Percentiles rank a stretch among this genome's conserved stretches.
Conservation (phyloP, 306 rosid genomes). For the Acacia acuminata region DNA sequence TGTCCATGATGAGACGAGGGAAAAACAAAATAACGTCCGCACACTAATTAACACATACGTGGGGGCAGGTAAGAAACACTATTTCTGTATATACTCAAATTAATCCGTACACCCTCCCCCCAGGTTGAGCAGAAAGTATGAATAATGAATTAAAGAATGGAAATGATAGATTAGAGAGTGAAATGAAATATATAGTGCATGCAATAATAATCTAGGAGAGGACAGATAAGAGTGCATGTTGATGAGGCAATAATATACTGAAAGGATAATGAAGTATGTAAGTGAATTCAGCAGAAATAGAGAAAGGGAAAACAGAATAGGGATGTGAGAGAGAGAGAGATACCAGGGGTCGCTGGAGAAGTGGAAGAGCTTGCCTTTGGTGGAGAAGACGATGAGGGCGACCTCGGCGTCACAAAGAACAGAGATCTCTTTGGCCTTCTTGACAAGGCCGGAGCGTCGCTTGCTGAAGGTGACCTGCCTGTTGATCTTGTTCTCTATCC, state of each 20-base stretch:
- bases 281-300: not conserved
- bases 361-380: constrained; percentile 78
- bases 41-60: not conserved
- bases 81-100: not conserved
- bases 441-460: constrained; percentile 71
- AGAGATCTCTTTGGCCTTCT: constrained; percentile 87
- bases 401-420: constrained; percentile 94
- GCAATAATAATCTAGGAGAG: not conserved
- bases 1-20: not conserved
- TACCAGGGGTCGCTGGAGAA: constrained; percentile 73
- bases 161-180: not conserved
- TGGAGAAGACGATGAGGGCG: constrained; percentile 75
- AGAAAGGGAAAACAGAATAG: not conserved
- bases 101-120: not conserved
- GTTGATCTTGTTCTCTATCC: constrained; percentile 88
- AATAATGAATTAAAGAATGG: too few species aligned
- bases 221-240: not conserved
- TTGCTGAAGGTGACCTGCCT: constrained; percentile 89
- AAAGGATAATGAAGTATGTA: too few species aligned
- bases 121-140: too few species aligned
- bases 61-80: not conserved
- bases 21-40: not conserved
- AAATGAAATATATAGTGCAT: not conserved
- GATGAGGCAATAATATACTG: not conserved
- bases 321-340: not conserved